Conservation (phyloP, 2,329 filamentous ascomycete species). For the Colletotrichum higginsianum region DNA sequence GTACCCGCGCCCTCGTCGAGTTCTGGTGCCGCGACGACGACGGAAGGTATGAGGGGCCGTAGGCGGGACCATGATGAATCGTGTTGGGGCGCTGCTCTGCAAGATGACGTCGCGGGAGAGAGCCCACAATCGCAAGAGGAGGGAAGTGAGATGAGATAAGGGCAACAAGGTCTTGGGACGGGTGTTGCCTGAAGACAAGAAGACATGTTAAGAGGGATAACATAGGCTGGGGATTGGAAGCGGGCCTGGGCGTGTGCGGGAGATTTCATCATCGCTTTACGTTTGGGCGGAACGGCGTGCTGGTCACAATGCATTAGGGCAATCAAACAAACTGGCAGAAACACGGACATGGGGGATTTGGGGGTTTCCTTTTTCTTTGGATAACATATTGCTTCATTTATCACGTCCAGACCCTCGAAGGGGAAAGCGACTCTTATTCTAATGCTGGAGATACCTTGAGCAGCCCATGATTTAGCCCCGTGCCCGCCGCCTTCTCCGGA, state of each 20-base stretch:
- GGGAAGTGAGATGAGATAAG: not conserved
- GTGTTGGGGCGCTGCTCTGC: no score
- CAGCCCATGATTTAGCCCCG: not conserved
- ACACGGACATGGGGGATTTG: not conserved
- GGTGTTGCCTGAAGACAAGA: not conserved
- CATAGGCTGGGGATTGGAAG: not conserved
- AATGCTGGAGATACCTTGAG: slow-evolving; percentile 9
- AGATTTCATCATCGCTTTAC: not conserved
- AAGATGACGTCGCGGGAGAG: not conserved
- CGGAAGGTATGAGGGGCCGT: slow-evolving; percentile 64
- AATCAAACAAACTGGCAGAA: not conserved
- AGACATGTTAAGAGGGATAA: not conserved
- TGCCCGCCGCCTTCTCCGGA: not conserved
- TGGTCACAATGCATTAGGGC: not conserved
- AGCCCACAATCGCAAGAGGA: not conserved
- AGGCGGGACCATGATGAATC: slow-evolving; percentile 21
- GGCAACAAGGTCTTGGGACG: not conserved
- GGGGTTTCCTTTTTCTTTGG: not conserved
- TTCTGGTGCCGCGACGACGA: slow-evolving; percentile 72
- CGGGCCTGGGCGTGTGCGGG: not conserved
- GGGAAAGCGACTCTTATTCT: not conserved
- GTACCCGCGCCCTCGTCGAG: slow-evolving; percentile 78
- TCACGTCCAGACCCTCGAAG: not conserved
- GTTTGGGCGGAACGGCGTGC: not conserved
- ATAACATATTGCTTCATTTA: slow-evolving; percentile 9